Base-by-base conservation (phyloP, 192 early-diverging fungal genomes). In the Phlyctochytrium arcticum region DNA sequence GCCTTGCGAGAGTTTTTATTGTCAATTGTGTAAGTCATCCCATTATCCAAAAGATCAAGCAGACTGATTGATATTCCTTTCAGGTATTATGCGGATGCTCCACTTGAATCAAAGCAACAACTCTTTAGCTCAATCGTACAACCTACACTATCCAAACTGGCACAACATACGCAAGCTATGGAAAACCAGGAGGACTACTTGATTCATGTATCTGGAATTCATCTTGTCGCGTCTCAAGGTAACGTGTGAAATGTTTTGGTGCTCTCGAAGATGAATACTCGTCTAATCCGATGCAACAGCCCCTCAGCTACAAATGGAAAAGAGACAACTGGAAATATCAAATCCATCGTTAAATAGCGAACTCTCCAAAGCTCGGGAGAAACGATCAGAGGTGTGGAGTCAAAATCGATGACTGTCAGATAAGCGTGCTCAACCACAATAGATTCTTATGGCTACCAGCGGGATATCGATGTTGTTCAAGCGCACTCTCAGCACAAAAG, bases 1-100 rank as follows among this genome's bases (percentile, higher is more conserved):
- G 44, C 64, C 39, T 57, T 73, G 42, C 55, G 34, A 32, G 73
- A 75, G 53, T 75, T 75, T 46, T 35, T 71, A 26, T 27, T 71
- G 32, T 57, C 73, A 2, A 48, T 75, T 12, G 55, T 75, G 62
- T 68, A 26, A 23, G 37, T 65, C 6, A 34, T 31, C 60, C 0
- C n/a, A 49, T 62, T n/a, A n/a, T n/a, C n/a, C n/a, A n/a, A n/a
- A n/a, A n/a, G n/a, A n/a, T n/a, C n/a, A n/a, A n/a, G n/a, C n/a
- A n/a, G n/a, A n/a, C 15, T 27, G 44, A n/a, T n/a, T 30, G 19
- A 6, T 35, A 27, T 60, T 1, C 33, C 4, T 32, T 36, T 37
- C 59, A 69, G 67, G 24, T 57, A 69, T 33, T 69, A 49, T 46
- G 69, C 70, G 5, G 19, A 21, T n/a, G 61, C 47, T 32, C 48